Evolutionary conservation across 345 rosid species (phyloP).

Genomic region (Rubroshorea leprosula): DNA sequence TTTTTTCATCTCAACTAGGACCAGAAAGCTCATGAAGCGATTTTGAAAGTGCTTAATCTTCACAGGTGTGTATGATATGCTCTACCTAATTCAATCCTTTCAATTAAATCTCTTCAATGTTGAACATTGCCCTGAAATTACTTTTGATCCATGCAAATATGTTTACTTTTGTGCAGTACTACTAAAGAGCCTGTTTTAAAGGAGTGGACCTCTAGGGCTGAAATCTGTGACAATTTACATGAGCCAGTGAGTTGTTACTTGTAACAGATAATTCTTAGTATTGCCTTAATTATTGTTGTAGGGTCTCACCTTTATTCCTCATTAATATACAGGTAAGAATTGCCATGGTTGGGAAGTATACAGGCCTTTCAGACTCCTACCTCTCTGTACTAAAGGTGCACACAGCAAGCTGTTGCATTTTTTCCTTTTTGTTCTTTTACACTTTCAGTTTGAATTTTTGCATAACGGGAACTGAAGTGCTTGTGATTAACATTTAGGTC

Average conservation of each 20-base stretch:
- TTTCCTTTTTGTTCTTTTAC: no score
- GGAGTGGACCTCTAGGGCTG: slow-evolving; percentile 73
- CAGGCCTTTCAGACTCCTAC: slow-evolving; percentile 83
- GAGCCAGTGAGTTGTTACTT: slow-evolving; percentile 50
- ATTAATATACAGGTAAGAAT: slow-evolving; percentile 61
- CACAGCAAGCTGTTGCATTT: no score
- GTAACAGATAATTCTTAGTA: background rate
- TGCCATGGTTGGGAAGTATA: slow-evolving; percentile 95
- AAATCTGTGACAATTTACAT: slow-evolving; percentile 53
- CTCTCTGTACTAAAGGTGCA: slow-evolving; percentile 88
- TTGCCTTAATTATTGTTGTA: slow-evolving; percentile 3
- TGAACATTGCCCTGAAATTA: background rate
- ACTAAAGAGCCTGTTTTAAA: slow-evolving; percentile 57
- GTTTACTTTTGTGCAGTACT: slow-evolving; percentile 35
- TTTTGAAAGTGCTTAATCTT: slow-evolving; percentile 70
- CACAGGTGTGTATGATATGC: slow-evolving; percentile 39
- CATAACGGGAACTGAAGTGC: no score
- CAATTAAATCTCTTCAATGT: background rate
- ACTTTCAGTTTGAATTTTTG: no score
- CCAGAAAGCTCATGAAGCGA: slow-evolving; percentile 93
- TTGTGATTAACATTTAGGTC: no score
- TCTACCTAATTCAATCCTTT: background rate
- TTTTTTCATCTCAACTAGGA: slow-evolving; percentile 49
- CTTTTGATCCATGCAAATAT: background rate
- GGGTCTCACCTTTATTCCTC: slow-evolving; percentile 21